Percentiles rank a stretch among this genome's conserved stretches.
phyloP scores from a whole-genome alignment of 1,284 basidiomycete species.

The Fomitopsis schrenkii region DNA sequence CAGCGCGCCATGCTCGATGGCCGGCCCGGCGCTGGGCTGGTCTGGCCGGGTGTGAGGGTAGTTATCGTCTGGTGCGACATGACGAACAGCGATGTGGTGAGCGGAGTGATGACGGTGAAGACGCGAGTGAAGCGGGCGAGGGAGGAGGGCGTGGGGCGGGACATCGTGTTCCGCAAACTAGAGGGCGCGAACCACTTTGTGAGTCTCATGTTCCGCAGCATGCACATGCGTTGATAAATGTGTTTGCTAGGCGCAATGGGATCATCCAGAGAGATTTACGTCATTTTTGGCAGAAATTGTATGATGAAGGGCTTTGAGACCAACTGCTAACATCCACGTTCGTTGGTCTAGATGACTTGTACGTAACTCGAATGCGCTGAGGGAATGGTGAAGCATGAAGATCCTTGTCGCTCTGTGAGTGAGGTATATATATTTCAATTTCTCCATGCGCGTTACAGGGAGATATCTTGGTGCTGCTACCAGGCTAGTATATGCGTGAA shows the following conservation, averaged over 20 bases:
- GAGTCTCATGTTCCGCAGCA: conserved; percentile 3
- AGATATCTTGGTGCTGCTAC: too few species aligned
- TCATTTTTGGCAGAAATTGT: conserved; percentile 10
- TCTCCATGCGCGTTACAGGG: too few species aligned
- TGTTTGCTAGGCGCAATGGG: conserved; percentile 17
- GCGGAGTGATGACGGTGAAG: conserved; percentile 8
- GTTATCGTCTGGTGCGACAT: conserved; percentile 16
- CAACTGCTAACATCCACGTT: too few species aligned
- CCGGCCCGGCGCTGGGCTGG: conserved; percentile 3
- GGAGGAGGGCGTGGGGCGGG: conserved; percentile 4
- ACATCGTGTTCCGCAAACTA: conserved; percentile 11
- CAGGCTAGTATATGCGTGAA: too few species aligned
- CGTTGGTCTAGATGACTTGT: too few species aligned
- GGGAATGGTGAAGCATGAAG: too few species aligned
- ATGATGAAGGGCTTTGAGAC: background rate
- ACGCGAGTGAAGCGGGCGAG: conserved; percentile 1
- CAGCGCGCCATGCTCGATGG: conserved; percentile 13
- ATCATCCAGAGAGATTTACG: conserved; percentile 18
- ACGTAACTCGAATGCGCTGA: too few species aligned
- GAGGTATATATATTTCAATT: too few species aligned
- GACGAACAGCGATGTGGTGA: conserved; percentile 11
- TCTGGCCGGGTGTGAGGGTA: conserved; percentile 13
- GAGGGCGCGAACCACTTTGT: conserved; percentile 23
- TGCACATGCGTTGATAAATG: background rate
- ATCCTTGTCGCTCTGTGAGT: too few species aligned